Evolutionary conservation across 2,329 filamentous ascomycete species (phyloP).

Genomic region (Arthrobotrys entomopaga): DNA sequence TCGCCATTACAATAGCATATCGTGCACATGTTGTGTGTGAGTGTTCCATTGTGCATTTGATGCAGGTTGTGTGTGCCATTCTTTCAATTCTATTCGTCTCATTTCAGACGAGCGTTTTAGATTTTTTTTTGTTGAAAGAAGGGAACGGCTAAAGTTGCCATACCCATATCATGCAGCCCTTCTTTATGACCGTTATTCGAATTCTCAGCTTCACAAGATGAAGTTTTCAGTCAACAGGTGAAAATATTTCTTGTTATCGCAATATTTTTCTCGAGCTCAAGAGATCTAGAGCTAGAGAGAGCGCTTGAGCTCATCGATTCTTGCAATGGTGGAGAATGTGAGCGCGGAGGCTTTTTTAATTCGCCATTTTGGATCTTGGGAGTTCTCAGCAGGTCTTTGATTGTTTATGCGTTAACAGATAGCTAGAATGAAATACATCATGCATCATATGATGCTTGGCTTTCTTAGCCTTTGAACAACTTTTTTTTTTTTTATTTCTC

Average conservation of each 20-base stretch:
- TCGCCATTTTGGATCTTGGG: constrained; percentile 3
- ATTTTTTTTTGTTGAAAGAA: constrained; percentile 15
- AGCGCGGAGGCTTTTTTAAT: background rate
- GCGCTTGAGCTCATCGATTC: constrained; percentile 17
- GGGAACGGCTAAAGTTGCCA: constrained; percentile 32
- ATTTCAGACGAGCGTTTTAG: constrained; percentile 17
- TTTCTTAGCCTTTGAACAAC: background rate
- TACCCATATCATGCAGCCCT: background rate
- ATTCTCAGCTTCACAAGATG: background rate
- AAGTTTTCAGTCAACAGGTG: background rate
- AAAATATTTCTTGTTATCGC: background rate
- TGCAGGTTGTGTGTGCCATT: constrained; percentile 5
- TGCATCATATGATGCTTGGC: constrained; percentile 18
- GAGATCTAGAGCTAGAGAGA: constrained; percentile 16
- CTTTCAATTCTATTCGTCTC: background rate
- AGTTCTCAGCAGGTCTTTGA: constrained; percentile 11
- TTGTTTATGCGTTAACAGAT: constrained; percentile 15
- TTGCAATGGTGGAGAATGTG: background rate
- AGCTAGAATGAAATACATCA: no score
- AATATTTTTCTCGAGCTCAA: constrained; percentile 3
- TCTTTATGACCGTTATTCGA: no score
- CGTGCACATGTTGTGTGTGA: background rate
- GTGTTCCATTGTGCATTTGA: background rate
- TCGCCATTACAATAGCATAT: constrained; percentile 33
- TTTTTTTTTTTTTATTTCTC: background rate